phyloP scores from a whole-genome alignment of 306 rosid species.

The Hippophae gyantsensis region DNA sequence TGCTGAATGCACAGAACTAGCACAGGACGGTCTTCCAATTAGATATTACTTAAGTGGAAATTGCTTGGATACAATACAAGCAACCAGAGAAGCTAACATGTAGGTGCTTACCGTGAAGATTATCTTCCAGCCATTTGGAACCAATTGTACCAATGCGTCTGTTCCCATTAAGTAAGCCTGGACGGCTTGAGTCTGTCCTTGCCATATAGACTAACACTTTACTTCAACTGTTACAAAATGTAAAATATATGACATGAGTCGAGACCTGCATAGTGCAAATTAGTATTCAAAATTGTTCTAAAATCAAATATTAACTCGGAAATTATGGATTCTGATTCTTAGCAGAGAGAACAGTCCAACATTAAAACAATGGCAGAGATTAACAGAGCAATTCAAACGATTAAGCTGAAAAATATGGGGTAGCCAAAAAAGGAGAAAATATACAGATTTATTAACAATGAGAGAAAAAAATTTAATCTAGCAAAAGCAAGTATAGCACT shows the following conservation, averaged over 20 bases:
- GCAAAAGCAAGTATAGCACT: too few relatives aligned
- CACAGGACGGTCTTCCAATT: background rate
- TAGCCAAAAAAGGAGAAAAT: background rate
- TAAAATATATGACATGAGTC: background rate
- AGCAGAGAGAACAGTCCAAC: background rate
- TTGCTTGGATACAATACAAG: background rate
- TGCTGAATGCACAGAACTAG: background rate
- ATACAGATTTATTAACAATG: too few relatives aligned
- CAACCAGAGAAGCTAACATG: background rate
- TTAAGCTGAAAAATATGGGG: background rate
- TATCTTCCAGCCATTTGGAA: conserved; percentile 22
- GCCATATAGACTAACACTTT: conserved; percentile 17
- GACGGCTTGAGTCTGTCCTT: conserved; percentile 15
- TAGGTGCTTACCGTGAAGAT: conserved; percentile 20
- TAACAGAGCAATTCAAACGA: background rate
- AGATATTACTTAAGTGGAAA: background rate
- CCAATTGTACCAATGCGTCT: background rate
- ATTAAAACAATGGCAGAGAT: too few relatives aligned
- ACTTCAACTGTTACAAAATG: conserved; percentile 5
- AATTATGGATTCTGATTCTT: background rate
- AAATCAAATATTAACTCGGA: background rate
- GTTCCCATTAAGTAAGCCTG: background rate
- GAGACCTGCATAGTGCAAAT: background rate
- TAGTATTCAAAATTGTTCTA: background rate
- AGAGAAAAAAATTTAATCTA: too few relatives aligned